Percentiles rank a stretch among this genome's conserved stretches.
Conservation (phyloP, 2,329 filamentous ascomycete genomes). For the Pleurostoma richardsiae region DNA sequence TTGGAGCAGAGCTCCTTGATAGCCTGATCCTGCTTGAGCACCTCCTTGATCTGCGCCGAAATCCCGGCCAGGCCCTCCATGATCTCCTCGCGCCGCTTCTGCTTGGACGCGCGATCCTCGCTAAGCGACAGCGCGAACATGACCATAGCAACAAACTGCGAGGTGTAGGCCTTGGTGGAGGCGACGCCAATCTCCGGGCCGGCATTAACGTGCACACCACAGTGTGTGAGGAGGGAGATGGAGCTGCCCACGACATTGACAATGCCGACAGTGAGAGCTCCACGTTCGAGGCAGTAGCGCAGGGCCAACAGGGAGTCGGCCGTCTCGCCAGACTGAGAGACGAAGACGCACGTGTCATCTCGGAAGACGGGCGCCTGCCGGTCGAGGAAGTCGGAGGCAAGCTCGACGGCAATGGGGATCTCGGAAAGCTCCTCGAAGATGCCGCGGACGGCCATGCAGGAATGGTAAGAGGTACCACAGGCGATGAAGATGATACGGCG, state of each 20-base stretch:
- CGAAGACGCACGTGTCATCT: slow-evolving; percentile 98
- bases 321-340: slow-evolving; percentile 97
- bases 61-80: slow-evolving; percentile 88
- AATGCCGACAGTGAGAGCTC: slow-evolving; percentile 93
- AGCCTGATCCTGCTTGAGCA: slow-evolving; percentile 83
- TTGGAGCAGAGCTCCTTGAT: slow-evolving; percentile 94
- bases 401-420: slow-evolving; percentile 93
- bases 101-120: slow-evolving; percentile 94
- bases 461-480: slow-evolving; percentile 97
- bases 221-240: slow-evolving; percentile 98
- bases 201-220: slow-evolving; percentile 99
- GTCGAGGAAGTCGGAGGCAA: slow-evolving; percentile 97
- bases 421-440: slow-evolving; percentile 97
- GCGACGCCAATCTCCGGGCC: slow-evolving; percentile 98
- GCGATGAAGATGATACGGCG: slow-evolving; percentile 98
- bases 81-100: slow-evolving; percentile 86
- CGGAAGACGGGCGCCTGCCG: slow-evolving; percentile 96
- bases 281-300: slow-evolving; percentile 95
- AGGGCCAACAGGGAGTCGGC: slow-evolving; percentile 96
- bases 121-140: slow-evolving; percentile 97
- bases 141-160: slow-evolving; percentile 98
- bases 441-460: slow-evolving; percentile 98
- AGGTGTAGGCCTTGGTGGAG: slow-evolving; percentile 98
- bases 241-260: slow-evolving; percentile 98
- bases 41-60: slow-evolving; percentile 86